Evolutionary conservation across 805 yeast species (phyloP), one percentile per base, ranked within the genome.

Genomic region (Yamadazyma laniorum): DNA sequence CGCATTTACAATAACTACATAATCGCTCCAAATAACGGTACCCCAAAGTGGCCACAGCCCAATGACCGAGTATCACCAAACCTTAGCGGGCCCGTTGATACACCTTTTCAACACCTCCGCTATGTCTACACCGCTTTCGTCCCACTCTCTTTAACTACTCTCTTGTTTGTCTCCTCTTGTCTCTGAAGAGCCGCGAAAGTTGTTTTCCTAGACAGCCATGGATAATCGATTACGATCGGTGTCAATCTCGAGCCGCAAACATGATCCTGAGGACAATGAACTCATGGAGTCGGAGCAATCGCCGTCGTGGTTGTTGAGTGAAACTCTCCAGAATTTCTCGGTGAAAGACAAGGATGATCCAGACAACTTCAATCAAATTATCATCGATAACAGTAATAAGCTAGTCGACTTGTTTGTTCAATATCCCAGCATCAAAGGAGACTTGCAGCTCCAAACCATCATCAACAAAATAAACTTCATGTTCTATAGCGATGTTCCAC

Each of bases 231-330:
- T 47, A 27, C 32, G 48, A 15, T 37, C 47, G 7, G 29, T 43
- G n/a, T 46, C 50, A 3, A 46, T 47, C 14, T 39, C 46, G 23
- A 35, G 39, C 26, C 34, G 22, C 13, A 30, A 32, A 22, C 43
- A 43, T 21, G 18, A 34, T 38, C 33, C 30, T 29, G 32, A 15
- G 8, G 23, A 17, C 15, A 19, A 5, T 7, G 32, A 18, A 11
- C 14, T 17, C 6, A 3, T 23, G 11, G 34, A 31, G 7, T 11
- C 39, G 3, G 21, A 13, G 9, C 45, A 48, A 21, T 52, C 58
- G 18, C 58, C 69, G 5, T 74, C 89, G 0, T 82, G 85, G 83
- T 60, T 71, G 2, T 61, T 84, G 16, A 77, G 82, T 16, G 88
- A 81, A 42, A 61, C 82, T 6, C 60, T 84, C 21, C 80, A 80